Evolutionary conservation across 345 rosid species (phyloP).

Genomic region (Litchi chinensis): DNA sequence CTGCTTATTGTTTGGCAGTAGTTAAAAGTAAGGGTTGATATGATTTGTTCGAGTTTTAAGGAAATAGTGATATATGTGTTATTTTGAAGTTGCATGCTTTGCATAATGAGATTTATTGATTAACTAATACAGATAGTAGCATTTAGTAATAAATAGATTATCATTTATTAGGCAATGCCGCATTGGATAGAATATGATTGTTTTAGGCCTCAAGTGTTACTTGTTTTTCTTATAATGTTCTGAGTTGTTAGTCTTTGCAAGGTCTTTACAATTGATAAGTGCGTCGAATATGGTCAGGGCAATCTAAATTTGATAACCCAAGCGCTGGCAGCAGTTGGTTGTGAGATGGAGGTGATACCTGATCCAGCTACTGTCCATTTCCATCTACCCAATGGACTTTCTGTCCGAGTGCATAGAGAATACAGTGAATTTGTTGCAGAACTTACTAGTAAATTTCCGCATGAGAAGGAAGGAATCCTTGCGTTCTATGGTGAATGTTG

Average conservation of each 20-base stretch:
- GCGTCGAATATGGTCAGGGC: conserved; percentile 60
- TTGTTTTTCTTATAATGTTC: background rate
- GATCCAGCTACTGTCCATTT: conserved; percentile 96
- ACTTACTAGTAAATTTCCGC: conserved; percentile 72
- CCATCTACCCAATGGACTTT: conserved; percentile 80
- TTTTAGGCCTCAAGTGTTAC: background rate
- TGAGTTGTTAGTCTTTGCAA: background rate
- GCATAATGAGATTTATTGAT: background rate
- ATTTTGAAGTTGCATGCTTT: background rate
- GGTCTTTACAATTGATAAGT: conserved; percentile 13
- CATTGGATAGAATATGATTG: no score
- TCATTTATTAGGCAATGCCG: background rate
- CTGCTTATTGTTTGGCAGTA: background rate
- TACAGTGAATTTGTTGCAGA: conserved; percentile 66
- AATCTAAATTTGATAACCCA: conserved; percentile 89
- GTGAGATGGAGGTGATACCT: conserved; percentile 89
- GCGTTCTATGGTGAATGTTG: conserved; percentile 84
- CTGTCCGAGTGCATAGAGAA: conserved; percentile 75
- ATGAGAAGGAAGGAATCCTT: conserved; percentile 83
- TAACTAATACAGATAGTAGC: background rate
- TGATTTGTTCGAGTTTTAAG: no score
- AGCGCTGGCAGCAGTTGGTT: conserved; percentile 85
- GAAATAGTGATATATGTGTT: background rate
- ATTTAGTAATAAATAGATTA: background rate
- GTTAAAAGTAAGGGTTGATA: no score